Conservation (phyloP, 805 yeast species). For the Clavispora vitiphila region DNA sequence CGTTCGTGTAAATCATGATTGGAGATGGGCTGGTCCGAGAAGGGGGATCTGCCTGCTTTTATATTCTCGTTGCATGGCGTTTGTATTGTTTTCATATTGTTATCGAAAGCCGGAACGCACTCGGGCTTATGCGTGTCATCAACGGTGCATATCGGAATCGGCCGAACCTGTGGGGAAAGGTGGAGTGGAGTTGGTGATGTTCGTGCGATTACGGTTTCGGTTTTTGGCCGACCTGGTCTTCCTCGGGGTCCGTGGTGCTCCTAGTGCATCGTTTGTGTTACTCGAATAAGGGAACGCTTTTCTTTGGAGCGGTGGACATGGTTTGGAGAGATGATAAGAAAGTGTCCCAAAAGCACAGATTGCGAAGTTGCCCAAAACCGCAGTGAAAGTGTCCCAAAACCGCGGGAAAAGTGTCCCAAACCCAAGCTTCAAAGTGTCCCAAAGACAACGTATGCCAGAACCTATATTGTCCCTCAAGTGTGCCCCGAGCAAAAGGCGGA, state of each 20-base stretch:
- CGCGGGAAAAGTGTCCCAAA: slow-evolving; percentile 10
- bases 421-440: background rate
- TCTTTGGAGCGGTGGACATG: background rate
- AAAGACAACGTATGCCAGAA: background rate
- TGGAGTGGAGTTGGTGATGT: background rate
- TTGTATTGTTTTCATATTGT: no score
- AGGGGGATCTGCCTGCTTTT: no score
- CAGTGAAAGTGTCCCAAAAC: background rate
- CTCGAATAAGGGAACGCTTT: background rate
- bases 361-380: slow-evolving; percentile 4
- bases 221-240: background rate
- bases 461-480: background rate
- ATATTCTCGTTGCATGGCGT: background rate
- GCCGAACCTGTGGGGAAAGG: background rate
- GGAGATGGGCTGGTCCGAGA: background rate
- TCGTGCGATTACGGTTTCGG: background rate
- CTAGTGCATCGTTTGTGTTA: background rate
- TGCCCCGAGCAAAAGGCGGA: no score
- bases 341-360: slow-evolving; percentile 3
- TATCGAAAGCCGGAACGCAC: no score
- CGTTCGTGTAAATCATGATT: slow-evolving; percentile 9
- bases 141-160: background rate
- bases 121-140: no score
- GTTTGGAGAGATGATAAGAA: background rate
- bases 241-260: background rate